A percentile compares a stretch with the other conserved stretches of the same genome.
Evolutionary conservation across 2,329 filamentous ascomycete species (phyloP).

Genomic region (Neofusicoccum parvum): DNA sequence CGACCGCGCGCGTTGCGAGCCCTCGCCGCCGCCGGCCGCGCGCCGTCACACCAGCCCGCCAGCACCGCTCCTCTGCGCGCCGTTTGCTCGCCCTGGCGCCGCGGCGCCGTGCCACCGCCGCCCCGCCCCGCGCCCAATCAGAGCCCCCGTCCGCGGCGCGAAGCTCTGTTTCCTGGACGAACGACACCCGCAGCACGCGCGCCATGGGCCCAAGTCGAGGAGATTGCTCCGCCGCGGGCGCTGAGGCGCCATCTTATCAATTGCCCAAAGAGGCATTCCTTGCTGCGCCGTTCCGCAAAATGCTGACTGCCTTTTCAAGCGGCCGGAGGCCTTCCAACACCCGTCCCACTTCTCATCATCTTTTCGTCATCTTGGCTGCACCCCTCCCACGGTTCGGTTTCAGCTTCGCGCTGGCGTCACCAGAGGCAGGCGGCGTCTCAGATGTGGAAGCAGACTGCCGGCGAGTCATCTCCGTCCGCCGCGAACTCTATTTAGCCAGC

Average conservation of each 20-base stretch:
- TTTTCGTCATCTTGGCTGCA: background rate
- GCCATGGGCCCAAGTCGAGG: background rate
- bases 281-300: slow-evolving; percentile 8
- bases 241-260: slow-evolving; percentile 11
- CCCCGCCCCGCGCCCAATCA: background rate
- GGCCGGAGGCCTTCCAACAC: slow-evolving; percentile 1
- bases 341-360: background rate
- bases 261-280: background rate
- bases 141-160: background rate
- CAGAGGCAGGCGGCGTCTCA: background rate
- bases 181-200: background rate
- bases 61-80: background rate
- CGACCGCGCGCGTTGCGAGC: background rate
- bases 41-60: background rate
- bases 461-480: background rate
- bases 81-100: no score
- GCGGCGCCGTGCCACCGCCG: background rate
- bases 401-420: background rate
- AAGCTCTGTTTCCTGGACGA: background rate
- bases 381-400: background rate
- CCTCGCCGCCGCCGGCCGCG: background rate
- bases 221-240: background rate
- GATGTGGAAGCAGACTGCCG: no score
- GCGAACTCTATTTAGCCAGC: background rate
- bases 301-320: background rate